Conservation (phyloP, 805 yeast species). For the Metschnikowia kofuensis region DNA sequence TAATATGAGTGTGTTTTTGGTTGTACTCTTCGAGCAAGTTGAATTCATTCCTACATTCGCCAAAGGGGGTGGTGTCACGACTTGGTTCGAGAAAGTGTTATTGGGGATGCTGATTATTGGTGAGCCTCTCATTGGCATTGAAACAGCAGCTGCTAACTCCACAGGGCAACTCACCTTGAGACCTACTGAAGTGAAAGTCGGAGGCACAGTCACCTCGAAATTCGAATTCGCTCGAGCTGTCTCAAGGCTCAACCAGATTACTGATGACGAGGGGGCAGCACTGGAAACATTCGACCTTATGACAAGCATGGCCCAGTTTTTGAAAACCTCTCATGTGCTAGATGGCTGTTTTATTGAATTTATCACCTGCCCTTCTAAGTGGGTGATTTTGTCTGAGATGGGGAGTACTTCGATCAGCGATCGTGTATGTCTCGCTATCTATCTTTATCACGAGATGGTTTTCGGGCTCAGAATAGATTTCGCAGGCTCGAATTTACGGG, state of each 20-base stretch:
- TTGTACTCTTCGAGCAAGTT: constrained; percentile 62
- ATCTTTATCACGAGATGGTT: constrained; percentile 35
- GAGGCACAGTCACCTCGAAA: constrained; percentile 27
- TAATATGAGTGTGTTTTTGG: constrained; percentile 35
- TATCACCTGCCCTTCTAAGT: constrained; percentile 20
- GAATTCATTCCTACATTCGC: constrained; percentile 42
- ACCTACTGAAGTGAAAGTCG: constrained; percentile 1
- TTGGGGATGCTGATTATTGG: constrained; percentile 54
- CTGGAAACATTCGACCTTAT: constrained; percentile 32
- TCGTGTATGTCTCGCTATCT: constrained; percentile 26
- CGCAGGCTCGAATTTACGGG: constrained; percentile 11
- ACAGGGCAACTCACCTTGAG: constrained; percentile 2
- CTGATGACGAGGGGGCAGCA: constrained; percentile 23
- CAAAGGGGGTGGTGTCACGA: constrained; percentile 16
- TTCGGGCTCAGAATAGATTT: constrained; percentile 23
- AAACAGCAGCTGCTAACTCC: constrained; percentile 13
- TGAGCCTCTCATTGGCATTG: constrained; percentile 45
- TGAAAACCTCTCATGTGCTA: constrained; percentile 15
- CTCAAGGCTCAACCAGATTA: constrained; percentile 32
- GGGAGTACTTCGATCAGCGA: constrained; percentile 12
- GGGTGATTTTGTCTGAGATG: constrained; percentile 15
- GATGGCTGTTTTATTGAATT: constrained; percentile 14
- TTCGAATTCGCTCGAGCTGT: constrained; percentile 49
- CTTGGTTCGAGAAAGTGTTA: constrained; percentile 52
- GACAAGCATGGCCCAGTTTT: constrained; percentile 44